Percentiles rank a stretch among this genome's conserved stretches.
These are phyloP conservation scores for Alternaria arborescens DNA, from an alignment of 2,329 filamentous ascomycete species.

Conservation along the genomic window DNA sequence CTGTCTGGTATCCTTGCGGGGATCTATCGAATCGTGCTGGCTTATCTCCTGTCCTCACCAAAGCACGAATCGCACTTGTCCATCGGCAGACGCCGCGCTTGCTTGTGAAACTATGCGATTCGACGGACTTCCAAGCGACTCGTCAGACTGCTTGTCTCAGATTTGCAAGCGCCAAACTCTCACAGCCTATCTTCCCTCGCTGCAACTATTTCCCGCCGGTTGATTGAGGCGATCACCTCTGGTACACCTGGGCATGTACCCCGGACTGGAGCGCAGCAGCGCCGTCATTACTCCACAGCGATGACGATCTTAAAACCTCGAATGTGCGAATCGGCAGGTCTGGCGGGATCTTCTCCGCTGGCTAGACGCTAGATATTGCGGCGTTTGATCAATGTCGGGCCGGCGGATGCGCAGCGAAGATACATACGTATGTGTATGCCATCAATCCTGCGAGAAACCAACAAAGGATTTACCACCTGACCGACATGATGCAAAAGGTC, in stretches of 20 bases:
- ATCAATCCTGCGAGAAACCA: not conserved
- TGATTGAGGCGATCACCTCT: slow-evolving; percentile 12
- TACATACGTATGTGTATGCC: slow-evolving; percentile 4
- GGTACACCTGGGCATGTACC: slow-evolving; percentile 30
- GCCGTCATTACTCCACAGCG: slow-evolving; percentile 26
- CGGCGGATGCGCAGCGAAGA: slow-evolving; percentile 11
- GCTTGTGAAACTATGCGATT: slow-evolving; percentile 8
- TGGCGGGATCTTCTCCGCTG: slow-evolving; percentile 16
- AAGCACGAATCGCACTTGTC: slow-evolving; percentile 15
- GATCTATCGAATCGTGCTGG: slow-evolving; percentile 23
- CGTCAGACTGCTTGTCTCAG: slow-evolving; percentile 3
- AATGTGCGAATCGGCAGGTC: slow-evolving; percentile 29
- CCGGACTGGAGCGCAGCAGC: slow-evolving; percentile 34
- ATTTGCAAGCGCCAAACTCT: slow-evolving; percentile 9
- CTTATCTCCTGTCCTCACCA: slow-evolving; percentile 19
- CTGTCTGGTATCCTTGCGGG: slow-evolving; percentile 17
- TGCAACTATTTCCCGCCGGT: slow-evolving; percentile 9
- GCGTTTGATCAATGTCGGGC: slow-evolving; percentile 19
- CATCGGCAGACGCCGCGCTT: slow-evolving; percentile 13
- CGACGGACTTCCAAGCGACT: slow-evolving; percentile 2
- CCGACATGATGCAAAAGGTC: not conserved
- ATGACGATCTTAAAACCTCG: slow-evolving; percentile 23
- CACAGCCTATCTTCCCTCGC: slow-evolving; percentile 9
- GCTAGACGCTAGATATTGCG: slow-evolving; percentile 8
- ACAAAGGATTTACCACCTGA: not conserved